Conservation (phyloP, 139 green algal species). For the Chlorella vulgaris region DNA sequence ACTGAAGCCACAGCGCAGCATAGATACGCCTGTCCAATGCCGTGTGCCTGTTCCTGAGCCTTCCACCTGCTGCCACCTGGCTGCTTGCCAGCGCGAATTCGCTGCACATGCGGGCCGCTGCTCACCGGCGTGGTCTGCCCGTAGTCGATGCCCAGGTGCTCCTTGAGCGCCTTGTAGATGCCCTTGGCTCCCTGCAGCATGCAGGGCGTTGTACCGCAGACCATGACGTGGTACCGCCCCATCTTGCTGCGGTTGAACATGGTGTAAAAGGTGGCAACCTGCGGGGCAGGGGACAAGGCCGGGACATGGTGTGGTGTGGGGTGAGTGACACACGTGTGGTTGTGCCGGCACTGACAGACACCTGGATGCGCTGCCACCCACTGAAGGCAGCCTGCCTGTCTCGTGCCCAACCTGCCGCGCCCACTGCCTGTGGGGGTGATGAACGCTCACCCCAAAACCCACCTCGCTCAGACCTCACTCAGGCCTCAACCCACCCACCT, state of each 20-base stretch:
- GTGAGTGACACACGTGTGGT: too few species aligned
- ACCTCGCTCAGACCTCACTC: too few species aligned
- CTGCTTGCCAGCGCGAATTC: neutral
- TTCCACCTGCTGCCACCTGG: too few species aligned
- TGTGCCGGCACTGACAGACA: too few species aligned
- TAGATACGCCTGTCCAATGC: too few species aligned
- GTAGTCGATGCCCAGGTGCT: slow-evolving; percentile 77
- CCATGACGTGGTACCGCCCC: slow-evolving; percentile 97
- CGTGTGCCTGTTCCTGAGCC: too few species aligned
- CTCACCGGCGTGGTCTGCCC: slow-evolving; percentile 69
- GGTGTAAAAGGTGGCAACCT: slow-evolving; percentile 97
- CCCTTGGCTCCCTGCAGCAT: slow-evolving; percentile 75
- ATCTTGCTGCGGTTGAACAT: slow-evolving; percentile 99
- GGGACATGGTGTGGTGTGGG: neutral
- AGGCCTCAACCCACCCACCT: slow-evolving; percentile 46
- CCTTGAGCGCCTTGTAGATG: slow-evolving; percentile 78
- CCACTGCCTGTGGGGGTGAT: too few species aligned
- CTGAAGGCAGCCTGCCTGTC: too few species aligned
- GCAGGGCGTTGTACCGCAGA: slow-evolving; percentile 98
- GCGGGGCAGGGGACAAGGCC: slow-evolving; percentile 4
- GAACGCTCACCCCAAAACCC: too few species aligned
- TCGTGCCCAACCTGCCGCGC: too few species aligned
- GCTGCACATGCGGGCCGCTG: neutral
- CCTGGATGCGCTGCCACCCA: too few species aligned
- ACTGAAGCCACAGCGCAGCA: too few species aligned